Evolutionary conservation across 768 basidiomycete genomes (phyloP).

Genomic region (Peribolospora kevripleyi): DNA sequence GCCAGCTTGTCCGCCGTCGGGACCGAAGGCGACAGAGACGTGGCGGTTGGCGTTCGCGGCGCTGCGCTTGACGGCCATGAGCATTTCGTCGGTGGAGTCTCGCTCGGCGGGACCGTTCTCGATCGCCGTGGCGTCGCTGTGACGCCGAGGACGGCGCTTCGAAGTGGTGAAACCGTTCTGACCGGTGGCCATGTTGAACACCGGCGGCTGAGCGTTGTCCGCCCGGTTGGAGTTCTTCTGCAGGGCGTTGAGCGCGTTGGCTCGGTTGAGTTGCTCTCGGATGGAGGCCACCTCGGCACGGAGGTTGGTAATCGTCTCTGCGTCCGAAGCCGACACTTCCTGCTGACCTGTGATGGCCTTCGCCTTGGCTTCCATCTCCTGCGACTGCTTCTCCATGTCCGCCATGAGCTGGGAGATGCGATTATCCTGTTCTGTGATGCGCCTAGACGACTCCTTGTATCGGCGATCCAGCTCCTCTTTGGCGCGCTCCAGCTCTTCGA

Average conservation of each 20-base stretch:
- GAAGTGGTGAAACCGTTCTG: conserved; percentile 16
- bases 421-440: conserved; percentile 58
- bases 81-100: conserved; percentile 50
- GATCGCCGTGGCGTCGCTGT: conserved; percentile 56
- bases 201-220: conserved; percentile 14
- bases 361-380: conserved; percentile 52
- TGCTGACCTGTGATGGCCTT: conserved; percentile 22
- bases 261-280: conserved; percentile 82
- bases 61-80: conserved; percentile 45
- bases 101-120: conserved; percentile 28
- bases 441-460: conserved; percentile 50
- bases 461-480: conserved; percentile 60
- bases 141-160: conserved; percentile 51
- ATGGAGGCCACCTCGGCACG: conserved; percentile 79
- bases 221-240: conserved; percentile 27
- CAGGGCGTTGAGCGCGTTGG: conserved; percentile 72
- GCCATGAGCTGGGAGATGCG: conserved; percentile 50
- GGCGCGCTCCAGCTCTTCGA: conserved; percentile 44
- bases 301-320: conserved; percentile 59
- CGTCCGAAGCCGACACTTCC: conserved; percentile 31
- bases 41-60: conserved; percentile 54
- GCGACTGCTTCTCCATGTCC: conserved; percentile 46
- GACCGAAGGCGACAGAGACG: conserved; percentile 47
- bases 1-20: neutral
- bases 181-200: conserved; percentile 17